Evolutionary conservation across 768 basidiomycete genomes (phyloP), one percentile per base, ranked within the genome.

Genomic region (Suillus paluster): DNA sequence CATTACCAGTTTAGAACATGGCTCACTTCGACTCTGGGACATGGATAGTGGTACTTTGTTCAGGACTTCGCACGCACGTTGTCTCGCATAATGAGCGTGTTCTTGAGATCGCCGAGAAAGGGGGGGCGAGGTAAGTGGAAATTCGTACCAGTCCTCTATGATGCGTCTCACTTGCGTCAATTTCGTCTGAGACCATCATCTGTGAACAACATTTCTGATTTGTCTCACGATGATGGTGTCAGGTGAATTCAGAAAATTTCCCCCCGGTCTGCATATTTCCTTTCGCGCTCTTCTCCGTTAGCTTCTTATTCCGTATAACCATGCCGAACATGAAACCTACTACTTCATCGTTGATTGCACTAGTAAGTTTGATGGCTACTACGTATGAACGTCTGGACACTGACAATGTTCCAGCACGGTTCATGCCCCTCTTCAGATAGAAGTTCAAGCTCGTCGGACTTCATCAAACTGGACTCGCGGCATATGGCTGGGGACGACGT

Each of bases 31-130:
- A n/a, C n/a, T n/a, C n/a, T n/a, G n/a, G n/a, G n/a, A n/a, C n/a
- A n/a, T n/a, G n/a, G n/a, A n/a, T n/a, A n/a, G n/a, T n/a, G n/a
- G n/a, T n/a, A n/a, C 55, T 44, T 23, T 17, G 7, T 33, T 19
- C 66, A 97, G 96, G 94, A 5, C 74, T 98, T 14, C 84, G 89
- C 59, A 85, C 91, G 5, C 85, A 93, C 67, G 96, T 95, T 0
- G 86, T 89, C 15, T 86, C 82, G 58, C 95, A 97, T 75, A 98
- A 97, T 68, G 87, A 94, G 64, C 80, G 80, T 23, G 92, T 90
- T 2, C 78, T 97, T 8, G 81, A 86, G 45, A 76, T 88, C 33
- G 85, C 86, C 2, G 85, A 90, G 63, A 77, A 73, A 27, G 66
- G 7, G 66, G 61, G 15, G 60, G 63, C 19, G 61, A 70, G 30